Percentiles rank a stretch among this genome's conserved stretches.
These are phyloP conservation scores for Solanum commersonii DNA, from an alignment of 257 asterid genomes.

Conservation along the genomic window DNA sequence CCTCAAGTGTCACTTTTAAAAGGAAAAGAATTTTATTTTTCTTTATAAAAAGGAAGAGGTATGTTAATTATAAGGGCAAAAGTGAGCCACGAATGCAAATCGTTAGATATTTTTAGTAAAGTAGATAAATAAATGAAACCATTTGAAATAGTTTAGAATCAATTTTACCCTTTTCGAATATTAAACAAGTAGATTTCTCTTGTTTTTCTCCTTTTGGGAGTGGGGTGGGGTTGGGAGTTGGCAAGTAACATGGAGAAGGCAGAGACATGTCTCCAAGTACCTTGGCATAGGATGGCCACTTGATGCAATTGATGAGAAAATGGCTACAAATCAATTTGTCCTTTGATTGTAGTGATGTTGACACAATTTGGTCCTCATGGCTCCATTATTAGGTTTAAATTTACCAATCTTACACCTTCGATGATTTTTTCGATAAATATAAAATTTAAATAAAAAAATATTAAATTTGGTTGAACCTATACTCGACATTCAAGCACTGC, in stretches of 20 bases:
- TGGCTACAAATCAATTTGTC: conserved; percentile 4
- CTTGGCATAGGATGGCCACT: conserved; percentile 3
- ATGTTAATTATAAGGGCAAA: not conserved
- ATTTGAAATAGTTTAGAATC: no score
- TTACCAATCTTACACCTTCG: not conserved
- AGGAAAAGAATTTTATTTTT: no score
- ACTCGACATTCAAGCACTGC: not conserved
- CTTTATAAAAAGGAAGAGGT: not conserved
- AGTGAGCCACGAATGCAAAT: not conserved
- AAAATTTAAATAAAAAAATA: not conserved
- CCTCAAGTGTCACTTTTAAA: no score
- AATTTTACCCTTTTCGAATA: not conserved
- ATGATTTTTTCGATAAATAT: not conserved
- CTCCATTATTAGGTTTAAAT: not conserved
- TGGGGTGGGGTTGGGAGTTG: not conserved
- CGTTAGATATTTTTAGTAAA: no score
- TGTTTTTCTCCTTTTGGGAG: not conserved
- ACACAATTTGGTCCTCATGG: not conserved
- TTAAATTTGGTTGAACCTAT: not conserved
- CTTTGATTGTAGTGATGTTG: not conserved
- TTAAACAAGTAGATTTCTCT: not conserved
- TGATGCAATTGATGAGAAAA: conserved; percentile 15
- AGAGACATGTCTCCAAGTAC: not conserved
- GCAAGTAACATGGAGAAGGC: not conserved
- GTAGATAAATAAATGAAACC: no score